phyloP scores from a whole-genome alignment of 2,329 filamentous ascomycete species.

The Xylariaceae sp. region DNA sequence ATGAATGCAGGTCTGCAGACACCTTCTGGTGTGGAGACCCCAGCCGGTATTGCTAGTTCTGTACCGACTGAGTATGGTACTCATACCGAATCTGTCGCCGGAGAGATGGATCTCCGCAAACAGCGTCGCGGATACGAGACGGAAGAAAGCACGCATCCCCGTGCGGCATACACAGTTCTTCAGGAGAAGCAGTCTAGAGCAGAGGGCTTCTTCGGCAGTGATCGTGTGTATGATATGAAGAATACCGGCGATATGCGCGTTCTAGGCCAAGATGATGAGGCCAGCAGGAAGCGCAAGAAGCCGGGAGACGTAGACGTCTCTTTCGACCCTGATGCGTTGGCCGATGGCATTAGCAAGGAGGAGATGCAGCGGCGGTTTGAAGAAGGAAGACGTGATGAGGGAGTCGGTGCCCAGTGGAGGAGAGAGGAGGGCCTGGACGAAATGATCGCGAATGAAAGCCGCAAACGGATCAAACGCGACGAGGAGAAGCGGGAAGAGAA shows the following conservation, averaged over 20 bases:
- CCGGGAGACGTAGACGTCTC: slow-evolving; percentile 91
- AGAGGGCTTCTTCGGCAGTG: slow-evolving; percentile 93
- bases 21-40: slow-evolving; percentile 72
- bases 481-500: slow-evolving; percentile 68
- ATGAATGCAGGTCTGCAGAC: slow-evolving; percentile 64
- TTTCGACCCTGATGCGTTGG: slow-evolving; percentile 77
- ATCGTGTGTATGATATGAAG: slow-evolving; percentile 86
- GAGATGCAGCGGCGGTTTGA: slow-evolving; percentile 78
- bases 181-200: slow-evolving; percentile 81
- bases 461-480: slow-evolving; percentile 85
- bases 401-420: slow-evolving; percentile 62
- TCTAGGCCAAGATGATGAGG: slow-evolving; percentile 73
- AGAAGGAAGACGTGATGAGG: slow-evolving; percentile 59
- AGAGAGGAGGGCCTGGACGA: slow-evolving; percentile 85
- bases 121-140: slow-evolving; percentile 79
- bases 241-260: slow-evolving; percentile 55
- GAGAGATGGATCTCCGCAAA: slow-evolving; percentile 90
- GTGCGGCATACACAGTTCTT: slow-evolving; percentile 82
- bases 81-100: slow-evolving; percentile 65
- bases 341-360: slow-evolving; percentile 74
- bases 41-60: slow-evolving; percentile 72
- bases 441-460: slow-evolving; percentile 90
- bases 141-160: slow-evolving; percentile 68
- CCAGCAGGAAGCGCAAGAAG: slow-evolving; percentile 79
- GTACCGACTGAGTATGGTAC: slow-evolving; percentile 74